Evolutionary conservation across 1,284 basidiomycete species (phyloP).

Genomic region (Kwoniella shivajii): DNA sequence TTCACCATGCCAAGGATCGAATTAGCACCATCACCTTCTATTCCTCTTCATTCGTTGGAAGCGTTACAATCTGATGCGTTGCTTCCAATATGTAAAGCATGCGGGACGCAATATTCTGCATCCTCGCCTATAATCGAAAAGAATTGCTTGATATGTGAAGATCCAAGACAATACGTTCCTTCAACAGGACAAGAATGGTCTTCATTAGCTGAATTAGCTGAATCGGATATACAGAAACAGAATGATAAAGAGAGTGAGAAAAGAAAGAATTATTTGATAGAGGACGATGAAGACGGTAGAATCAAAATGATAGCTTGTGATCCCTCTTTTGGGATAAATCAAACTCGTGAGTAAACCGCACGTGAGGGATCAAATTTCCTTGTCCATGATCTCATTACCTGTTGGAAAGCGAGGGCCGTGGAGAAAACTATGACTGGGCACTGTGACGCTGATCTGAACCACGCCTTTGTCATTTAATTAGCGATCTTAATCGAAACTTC

Average conservation of each 20-base stretch:
- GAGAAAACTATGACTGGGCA: no score
- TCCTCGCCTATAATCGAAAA: slow-evolving; percentile 13
- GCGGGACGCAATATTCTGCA: slow-evolving; percentile 49
- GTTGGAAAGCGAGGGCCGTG: no score
- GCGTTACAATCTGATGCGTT: slow-evolving; percentile 36
- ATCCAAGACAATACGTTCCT: slow-evolving; percentile 48
- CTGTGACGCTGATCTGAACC: neutral
- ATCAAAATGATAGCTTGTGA: slow-evolving; percentile 40
- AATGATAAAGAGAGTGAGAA: neutral
- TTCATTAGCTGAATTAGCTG: slow-evolving; percentile 37
- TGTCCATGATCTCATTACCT: no score
- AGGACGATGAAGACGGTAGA: slow-evolving; percentile 43
- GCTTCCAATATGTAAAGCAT: slow-evolving; percentile 49
- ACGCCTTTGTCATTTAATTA: slow-evolving; percentile 10
- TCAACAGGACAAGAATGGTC: slow-evolving; percentile 47
- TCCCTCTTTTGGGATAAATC: slow-evolving; percentile 47
- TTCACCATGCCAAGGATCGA: neutral
- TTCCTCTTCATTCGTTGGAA: slow-evolving; percentile 28
- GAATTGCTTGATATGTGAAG: slow-evolving; percentile 37
- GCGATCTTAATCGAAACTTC: slow-evolving; percentile 49
- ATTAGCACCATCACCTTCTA: slow-evolving; percentile 13
- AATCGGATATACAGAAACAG: slow-evolving; percentile 24
- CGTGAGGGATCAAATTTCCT: no score
- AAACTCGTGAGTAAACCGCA: slow-evolving; percentile 53
- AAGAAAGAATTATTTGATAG: slow-evolving; percentile 30